Conservation (phyloP, 2,329 filamentous ascomycete genomes). For the Parafenestella ontariensis region DNA sequence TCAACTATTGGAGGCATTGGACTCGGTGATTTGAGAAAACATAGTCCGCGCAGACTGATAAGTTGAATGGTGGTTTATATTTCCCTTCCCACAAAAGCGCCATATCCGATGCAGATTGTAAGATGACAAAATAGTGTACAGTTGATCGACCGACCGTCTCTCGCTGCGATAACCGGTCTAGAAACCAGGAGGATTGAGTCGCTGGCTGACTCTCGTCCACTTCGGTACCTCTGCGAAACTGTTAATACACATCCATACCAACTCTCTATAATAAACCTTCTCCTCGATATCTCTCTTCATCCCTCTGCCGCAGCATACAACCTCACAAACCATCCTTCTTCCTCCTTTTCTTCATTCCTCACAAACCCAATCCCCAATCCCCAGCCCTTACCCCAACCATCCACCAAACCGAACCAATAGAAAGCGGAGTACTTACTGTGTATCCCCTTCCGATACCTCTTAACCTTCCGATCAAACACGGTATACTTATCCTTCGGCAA, state of each 20-base stretch:
- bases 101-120: conserved; percentile 25
- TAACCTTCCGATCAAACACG: conserved; percentile 95
- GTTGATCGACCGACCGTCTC: background rate
- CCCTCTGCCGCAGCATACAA: background rate
- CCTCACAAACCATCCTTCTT: background rate
- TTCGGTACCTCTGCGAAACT: conserved; percentile 64
- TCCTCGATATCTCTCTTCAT: background rate
- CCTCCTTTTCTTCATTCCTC: background rate
- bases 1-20: background rate
- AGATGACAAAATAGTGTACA: conserved; percentile 39
- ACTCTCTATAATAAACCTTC: background rate
- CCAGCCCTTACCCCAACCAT: too few species aligned
- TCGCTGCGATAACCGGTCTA: conserved; percentile 55
- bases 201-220: conserved; percentile 94
- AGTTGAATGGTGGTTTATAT: background rate
- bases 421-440: conserved; percentile 81
- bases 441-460: conserved; percentile 94
- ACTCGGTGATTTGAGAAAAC: background rate
- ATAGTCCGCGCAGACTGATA: background rate
- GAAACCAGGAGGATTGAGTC: conserved; percentile 93
- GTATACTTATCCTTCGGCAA: conserved; percentile 96
- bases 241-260: conserved; percentile 59
- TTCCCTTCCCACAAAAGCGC: conserved; percentile 10
- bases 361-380: background rate
- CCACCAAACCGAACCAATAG: background rate